Percentiles rank a stretch among this genome's conserved stretches.
phyloP scores from a whole-genome alignment of 306 rosid genomes.

The Crotalaria pallida region DNA sequence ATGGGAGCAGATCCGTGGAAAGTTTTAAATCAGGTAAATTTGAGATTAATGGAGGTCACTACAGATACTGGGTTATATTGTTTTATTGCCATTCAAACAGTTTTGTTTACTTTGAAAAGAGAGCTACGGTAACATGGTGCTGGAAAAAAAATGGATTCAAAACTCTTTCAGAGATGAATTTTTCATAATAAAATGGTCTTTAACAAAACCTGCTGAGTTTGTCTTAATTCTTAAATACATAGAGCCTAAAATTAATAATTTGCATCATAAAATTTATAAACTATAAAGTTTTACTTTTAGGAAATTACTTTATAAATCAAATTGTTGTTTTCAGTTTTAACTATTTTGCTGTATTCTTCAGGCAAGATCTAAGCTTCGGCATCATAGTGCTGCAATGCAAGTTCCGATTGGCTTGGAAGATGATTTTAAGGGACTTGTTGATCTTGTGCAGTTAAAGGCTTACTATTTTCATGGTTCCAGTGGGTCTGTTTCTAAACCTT shows the following conservation, averaged over 20 bases:
- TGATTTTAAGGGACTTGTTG: slow-evolving; percentile 83
- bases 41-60: slow-evolving; percentile 14
- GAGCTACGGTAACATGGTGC: neutral
- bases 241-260: neutral
- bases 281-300: neutral
- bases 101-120: neutral
- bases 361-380: slow-evolving; percentile 96
- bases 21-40: slow-evolving; percentile 82
- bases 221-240: neutral
- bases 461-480: slow-evolving; percentile 73
- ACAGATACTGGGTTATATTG: neutral
- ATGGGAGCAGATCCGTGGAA: slow-evolving; percentile 99
- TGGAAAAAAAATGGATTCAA: neutral
- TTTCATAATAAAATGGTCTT: neutral
- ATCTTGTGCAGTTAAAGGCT: slow-evolving; percentile 88
- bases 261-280: neutral
- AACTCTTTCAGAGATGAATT: neutral
- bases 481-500: slow-evolving; percentile 58
- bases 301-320: slow-evolving; percentile 2
- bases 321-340: neutral
- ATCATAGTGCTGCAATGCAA: slow-evolving; percentile 94
- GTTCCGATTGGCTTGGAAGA: slow-evolving; percentile 98
- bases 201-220: neutral
- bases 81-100: slow-evolving; percentile 1
- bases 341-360: slow-evolving; percentile 31